A percentile compares a stretch with the other conserved stretches of the same genome.
Evolutionary conservation across 2,329 filamentous ascomycete genomes (phyloP).

Genomic region (Pseudogymnoascus sp.): DNA sequence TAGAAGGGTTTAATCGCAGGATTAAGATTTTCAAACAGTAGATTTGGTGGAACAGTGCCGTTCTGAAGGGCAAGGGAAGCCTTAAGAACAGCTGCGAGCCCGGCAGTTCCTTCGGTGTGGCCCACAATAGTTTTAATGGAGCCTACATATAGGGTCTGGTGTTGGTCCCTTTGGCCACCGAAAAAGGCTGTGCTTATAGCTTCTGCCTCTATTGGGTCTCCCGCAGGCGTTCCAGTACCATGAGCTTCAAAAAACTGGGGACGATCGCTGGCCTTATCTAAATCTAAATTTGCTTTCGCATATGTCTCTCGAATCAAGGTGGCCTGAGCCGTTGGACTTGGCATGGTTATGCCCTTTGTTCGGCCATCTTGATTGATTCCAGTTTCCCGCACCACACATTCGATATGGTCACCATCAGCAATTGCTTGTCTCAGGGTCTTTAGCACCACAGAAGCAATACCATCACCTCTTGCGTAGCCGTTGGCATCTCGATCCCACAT

Average conservation of each 20-base stretch:
- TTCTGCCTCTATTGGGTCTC: slow-evolving; percentile 15
- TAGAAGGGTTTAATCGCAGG: slow-evolving; percentile 24
- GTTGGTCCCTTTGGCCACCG: background rate
- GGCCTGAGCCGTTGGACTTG: slow-evolving; percentile 31
- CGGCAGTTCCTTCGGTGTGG: slow-evolving; percentile 21
- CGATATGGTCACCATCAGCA: slow-evolving; percentile 35
- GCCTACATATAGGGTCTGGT: slow-evolving; percentile 12
- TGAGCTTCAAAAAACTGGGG: slow-evolving; percentile 43
- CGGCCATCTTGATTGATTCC: slow-evolving; percentile 39
- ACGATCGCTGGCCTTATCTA: slow-evolving; percentile 31
- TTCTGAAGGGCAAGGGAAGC: slow-evolving; percentile 25
- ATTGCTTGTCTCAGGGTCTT: slow-evolving; percentile 37
- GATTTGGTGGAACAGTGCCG: slow-evolving; percentile 23
- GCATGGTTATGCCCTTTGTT: slow-evolving; percentile 37
- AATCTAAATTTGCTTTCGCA: slow-evolving; percentile 21
- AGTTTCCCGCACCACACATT: slow-evolving; percentile 35
- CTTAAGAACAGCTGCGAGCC: slow-evolving; percentile 20
- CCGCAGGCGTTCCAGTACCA: slow-evolving; percentile 11
- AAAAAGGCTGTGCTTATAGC: slow-evolving; percentile 9
- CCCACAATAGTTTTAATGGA: slow-evolving; percentile 24
- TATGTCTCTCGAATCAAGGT: slow-evolving; percentile 21
- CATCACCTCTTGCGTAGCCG: slow-evolving; percentile 42
- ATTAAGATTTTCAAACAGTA: slow-evolving; percentile 28
- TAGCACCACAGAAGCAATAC: slow-evolving; percentile 33
- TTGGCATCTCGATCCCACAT: slow-evolving; percentile 34